Conservation (phyloP, 2,329 filamentous ascomycete genomes). For the Xylogone sp. region DNA sequence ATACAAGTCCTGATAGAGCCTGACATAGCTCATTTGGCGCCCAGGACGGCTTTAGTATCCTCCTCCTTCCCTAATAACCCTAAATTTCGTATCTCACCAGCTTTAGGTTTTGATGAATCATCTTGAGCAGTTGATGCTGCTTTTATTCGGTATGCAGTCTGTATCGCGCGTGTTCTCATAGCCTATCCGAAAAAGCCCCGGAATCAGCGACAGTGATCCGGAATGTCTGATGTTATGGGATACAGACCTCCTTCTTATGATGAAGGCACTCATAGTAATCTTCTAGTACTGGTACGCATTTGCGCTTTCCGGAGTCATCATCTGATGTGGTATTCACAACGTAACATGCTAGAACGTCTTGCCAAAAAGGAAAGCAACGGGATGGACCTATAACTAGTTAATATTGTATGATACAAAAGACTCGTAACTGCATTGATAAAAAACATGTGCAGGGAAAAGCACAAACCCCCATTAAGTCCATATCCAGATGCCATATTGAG, state of each 20-base stretch:
- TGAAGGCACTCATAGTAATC: constrained; percentile 99
- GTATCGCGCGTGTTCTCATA: constrained; percentile 72
- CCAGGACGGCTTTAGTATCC: constrained; percentile 60
- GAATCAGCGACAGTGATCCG: constrained; percentile 4
- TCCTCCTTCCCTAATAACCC: constrained; percentile 82
- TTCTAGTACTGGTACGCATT: constrained; percentile 80
- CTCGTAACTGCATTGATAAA: neutral
- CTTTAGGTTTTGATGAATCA: constrained; percentile 63
- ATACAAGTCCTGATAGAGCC: constrained; percentile 18
- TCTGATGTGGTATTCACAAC: constrained; percentile 85
- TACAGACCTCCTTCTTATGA: constrained; percentile 92
- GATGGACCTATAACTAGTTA: constrained; percentile 44
- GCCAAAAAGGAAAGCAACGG: constrained; percentile 99
- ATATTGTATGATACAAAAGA: neutral
- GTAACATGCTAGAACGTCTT: constrained; percentile 97
- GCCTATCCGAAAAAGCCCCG: constrained; percentile 41
- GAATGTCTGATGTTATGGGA: neutral
- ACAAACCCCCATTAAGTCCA: constrained; percentile 74
- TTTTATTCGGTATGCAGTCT: constrained; percentile 79
- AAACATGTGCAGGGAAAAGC: neutral
- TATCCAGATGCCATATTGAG: constrained; percentile 73
- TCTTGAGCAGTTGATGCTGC: constrained; percentile 73
- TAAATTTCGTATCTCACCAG: constrained; percentile 82
- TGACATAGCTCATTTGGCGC: constrained; percentile 20
- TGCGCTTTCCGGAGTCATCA: constrained; percentile 76